These are phyloP conservation scores for Castanea crenata DNA, from an alignment of 306 rosid species.

Conservation along the genomic window DNA sequence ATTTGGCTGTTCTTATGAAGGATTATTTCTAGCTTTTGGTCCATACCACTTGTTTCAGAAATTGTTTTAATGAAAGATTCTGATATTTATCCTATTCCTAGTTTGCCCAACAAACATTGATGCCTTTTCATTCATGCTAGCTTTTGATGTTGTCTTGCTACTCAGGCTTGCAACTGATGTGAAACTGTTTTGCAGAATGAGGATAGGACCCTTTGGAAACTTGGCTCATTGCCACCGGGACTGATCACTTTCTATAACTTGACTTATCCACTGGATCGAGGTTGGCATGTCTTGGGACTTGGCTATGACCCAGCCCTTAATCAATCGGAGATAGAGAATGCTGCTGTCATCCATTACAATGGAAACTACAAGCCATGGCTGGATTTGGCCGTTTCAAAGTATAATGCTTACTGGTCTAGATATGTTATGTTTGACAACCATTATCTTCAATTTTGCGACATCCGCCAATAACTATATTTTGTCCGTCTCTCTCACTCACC, in stretches of 20 bases:
- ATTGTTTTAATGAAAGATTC: neutral
- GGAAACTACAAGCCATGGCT: constrained; percentile 99
- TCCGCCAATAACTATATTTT: constrained; percentile 37
- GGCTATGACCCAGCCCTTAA: constrained; percentile 96
- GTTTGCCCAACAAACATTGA: neutral
- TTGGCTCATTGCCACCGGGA: constrained; percentile 92
- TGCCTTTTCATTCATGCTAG: neutral
- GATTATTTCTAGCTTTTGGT: neutral
- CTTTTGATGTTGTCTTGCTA: neutral
- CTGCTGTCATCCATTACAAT: constrained; percentile 90
- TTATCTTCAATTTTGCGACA: constrained; percentile 64
- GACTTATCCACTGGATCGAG: constrained; percentile 72
- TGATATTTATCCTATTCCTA: neutral
- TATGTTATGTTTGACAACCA: constrained; percentile 76
- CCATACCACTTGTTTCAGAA: neutral
- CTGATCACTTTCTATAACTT: constrained; percentile 88
- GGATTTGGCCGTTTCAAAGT: constrained; percentile 89
- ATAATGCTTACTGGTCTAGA: constrained; percentile 84
- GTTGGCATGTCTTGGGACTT: constrained; percentile 96
- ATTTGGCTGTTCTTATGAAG: no score
- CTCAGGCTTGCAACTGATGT: constrained; percentile 23
- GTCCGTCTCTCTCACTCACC: neutral
- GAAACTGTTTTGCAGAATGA: constrained; percentile 65
- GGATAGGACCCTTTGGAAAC: constrained; percentile 98
- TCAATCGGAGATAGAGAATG: constrained; percentile 72